Evolutionary conservation across 2,329 filamentous ascomycete genomes (phyloP).

Genomic region (Cladosporium velox): DNA sequence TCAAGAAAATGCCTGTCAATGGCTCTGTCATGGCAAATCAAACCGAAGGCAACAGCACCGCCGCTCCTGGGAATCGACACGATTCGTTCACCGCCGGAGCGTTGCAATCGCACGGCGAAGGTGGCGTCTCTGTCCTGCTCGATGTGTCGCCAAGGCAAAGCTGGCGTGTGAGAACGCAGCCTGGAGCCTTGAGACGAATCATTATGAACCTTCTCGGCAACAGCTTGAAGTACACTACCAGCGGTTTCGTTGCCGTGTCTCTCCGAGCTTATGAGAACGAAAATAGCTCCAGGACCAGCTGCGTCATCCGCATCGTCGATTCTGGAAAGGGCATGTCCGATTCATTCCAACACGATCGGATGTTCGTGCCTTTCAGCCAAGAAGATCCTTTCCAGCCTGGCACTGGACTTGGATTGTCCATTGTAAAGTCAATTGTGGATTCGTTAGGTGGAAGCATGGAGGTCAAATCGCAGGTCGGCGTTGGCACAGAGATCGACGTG

Average conservation of each 20-base stretch:
- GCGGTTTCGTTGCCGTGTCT: conserved; percentile 45
- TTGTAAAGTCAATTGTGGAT: conserved; percentile 62
- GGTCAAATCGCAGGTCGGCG: conserved; percentile 53
- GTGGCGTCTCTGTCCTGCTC: conserved; percentile 46
- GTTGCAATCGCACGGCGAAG: conserved; percentile 1
- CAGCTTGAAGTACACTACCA: conserved; percentile 48
- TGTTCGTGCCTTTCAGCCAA: conserved; percentile 67
- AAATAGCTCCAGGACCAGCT: conserved; percentile 24
- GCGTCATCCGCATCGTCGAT: conserved; percentile 52
- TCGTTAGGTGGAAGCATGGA: conserved; percentile 62
- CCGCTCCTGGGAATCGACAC: background rate
- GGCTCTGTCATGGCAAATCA: conserved; percentile 21
- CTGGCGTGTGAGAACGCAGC: conserved; percentile 50
- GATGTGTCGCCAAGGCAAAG: conserved; percentile 42
- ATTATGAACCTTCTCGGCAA: conserved; percentile 54
- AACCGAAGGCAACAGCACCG: background rate
- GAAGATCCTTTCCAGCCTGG: conserved; percentile 63
- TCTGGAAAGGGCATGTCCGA: conserved; percentile 67
- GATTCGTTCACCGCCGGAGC: background rate
- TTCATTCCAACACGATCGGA: conserved; percentile 60
- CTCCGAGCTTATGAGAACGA: conserved; percentile 35
- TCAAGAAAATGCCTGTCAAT: conserved; percentile 34
- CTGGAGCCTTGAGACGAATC: conserved; percentile 48
- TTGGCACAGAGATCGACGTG: conserved; percentile 32
- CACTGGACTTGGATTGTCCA: conserved; percentile 65